Percentiles rank a stretch among this genome's conserved stretches.
phyloP scores from a whole-genome alignment of 192 early-diverging fungal genomes.

The Funneliformis mosseae region DNA sequence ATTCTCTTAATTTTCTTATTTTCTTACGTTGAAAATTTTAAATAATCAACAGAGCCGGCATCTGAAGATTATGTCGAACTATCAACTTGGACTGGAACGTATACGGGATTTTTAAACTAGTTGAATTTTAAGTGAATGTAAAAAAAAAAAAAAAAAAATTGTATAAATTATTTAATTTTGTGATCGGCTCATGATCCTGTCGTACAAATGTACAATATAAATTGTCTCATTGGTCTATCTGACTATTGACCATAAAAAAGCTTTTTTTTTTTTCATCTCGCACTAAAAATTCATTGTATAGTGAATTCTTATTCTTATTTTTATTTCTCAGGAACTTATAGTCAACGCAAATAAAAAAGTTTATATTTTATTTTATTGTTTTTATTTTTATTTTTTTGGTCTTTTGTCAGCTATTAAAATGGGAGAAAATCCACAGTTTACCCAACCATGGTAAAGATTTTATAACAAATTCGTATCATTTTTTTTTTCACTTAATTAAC shows the following conservation, averaged over 20 bases:
- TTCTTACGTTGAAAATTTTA: neutral
- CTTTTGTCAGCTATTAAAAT: neutral
- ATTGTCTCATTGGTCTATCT: no score
- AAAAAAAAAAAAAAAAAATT: no score
- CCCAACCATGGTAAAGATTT: neutral
- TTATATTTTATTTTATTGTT: neutral
- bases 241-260: no score
- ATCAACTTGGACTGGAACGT: neutral
- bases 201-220: neutral
- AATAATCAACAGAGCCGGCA: neutral
- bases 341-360: neutral
- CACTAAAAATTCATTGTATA: neutral
- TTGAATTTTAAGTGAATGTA: no score
- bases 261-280: neutral
- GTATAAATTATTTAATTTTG: no score
- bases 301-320: neutral
- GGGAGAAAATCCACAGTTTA: conserved; percentile 31
- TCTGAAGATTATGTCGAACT: neutral
- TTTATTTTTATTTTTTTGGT: neutral
- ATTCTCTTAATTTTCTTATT: neutral
- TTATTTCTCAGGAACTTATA: neutral
- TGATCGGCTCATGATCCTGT: no score
- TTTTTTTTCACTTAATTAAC: neutral
- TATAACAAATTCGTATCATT: no score
- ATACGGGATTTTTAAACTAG: neutral